Evolutionary conservation across 208 protist genomes (phyloP), one percentile per base, ranked within the genome.

Genomic region (Crithidia bombi): DNA sequence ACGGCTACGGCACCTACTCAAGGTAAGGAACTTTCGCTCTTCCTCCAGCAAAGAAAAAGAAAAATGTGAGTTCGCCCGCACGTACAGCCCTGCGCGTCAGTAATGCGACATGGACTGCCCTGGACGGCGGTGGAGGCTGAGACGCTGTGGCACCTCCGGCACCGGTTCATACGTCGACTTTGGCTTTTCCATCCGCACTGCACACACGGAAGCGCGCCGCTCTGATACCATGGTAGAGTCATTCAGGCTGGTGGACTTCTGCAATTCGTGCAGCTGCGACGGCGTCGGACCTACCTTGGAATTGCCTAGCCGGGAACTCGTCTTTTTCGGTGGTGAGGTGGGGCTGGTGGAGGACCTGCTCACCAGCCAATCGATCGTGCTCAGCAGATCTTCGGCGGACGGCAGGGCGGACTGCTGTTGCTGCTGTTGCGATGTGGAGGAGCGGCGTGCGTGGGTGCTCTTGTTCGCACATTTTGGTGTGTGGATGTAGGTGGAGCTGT

Each of bases 31-130:
- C n/a, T n/a, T 41, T 10, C 44, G 21, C 14, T 7, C 21, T 25
- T 49, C 11, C 17, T 25, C 17, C 17, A 49, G 15, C 14, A 28
- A 32, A 65, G 4, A 54, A 14, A 54, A 25, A 65, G 25, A 50
- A 43, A 63, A 50, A 38, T 23, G 6, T 54, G 47, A 35, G 3
- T 38, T 30, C 54, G 21, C 30, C 14, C 5, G 30, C 30, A 51
- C 30, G 25, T 38, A 19, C 21, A 5, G 32, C n/a, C 35, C 21
- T 51, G 0, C 3, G 17, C 5, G 1, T 65, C 36, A 72, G 56
- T 72, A 65, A 36, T 63, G 47, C 35, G 66, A 52, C 56, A 72
- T 54, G 3, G 54, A 58, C 14, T 19, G 30, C 5, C 25, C 26
- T 0, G 1, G 1, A 15, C 28, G 30, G 15, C 38, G 44, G 15